Percentiles rank a stretch among this genome's conserved stretches.
Evolutionary conservation across 148 eudicot species (phyloP).

Genomic region (Persicaria tinctoria): DNA sequence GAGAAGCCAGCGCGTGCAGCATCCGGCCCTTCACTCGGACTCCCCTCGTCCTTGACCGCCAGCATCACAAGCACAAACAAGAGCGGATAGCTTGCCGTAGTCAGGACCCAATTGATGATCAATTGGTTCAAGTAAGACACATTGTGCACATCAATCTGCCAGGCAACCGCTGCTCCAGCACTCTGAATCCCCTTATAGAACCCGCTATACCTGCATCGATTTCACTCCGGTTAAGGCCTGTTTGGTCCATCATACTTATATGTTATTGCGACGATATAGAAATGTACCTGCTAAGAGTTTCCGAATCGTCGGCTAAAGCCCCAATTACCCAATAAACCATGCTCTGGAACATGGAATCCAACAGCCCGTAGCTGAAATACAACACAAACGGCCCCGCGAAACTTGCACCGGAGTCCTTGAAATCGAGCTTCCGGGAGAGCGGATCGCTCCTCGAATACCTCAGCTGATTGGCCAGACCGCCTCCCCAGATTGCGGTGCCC

Average conservation of each 20-base stretch:
- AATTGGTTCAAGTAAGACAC: slow-evolving; percentile 56
- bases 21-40: neutral
- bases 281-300: slow-evolving; percentile 80
- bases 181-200: slow-evolving; percentile 97
- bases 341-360: slow-evolving; percentile 96
- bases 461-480: slow-evolving; percentile 76
- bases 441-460: slow-evolving; percentile 34
- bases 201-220: slow-evolving; percentile 63
- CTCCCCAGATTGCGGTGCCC: slow-evolving; percentile 82
- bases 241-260: no score
- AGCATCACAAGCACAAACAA: slow-evolving; percentile 46
- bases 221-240: neutral
- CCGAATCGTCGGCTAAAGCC: slow-evolving; percentile 79
- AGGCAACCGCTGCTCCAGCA: slow-evolving; percentile 90
- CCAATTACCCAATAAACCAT: slow-evolving; percentile 96
- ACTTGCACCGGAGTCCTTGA: slow-evolving; percentile 62
- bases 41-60: slow-evolving; percentile 68
- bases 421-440: slow-evolving; percentile 42
- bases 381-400: slow-evolving; percentile 83
- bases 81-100: slow-evolving; percentile 72
- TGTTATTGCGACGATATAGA: no score
- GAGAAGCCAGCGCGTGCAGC: no score
- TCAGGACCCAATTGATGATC: slow-evolving; percentile 62
- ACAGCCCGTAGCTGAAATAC: slow-evolving; percentile 75
- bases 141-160: slow-evolving; percentile 79